Evolutionary conservation across 116 monocot species (phyloP), one percentile per base, ranked within the genome.

Genomic region (Cymodocea nodosa): DNA sequence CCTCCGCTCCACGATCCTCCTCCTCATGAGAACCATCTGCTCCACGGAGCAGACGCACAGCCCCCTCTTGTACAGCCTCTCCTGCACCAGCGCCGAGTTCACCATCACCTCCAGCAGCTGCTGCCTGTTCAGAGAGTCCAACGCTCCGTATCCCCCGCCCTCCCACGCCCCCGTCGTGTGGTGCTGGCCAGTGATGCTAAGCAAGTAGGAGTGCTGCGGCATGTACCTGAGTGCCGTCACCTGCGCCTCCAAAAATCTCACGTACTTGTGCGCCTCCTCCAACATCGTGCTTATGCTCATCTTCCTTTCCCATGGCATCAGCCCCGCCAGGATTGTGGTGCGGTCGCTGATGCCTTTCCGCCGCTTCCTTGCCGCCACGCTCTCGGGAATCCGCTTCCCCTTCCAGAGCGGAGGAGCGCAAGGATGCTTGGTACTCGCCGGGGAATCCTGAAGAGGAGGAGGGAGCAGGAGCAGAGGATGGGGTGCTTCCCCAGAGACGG

Each of bases 201-300:
- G 1, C 35, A 70, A 73, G 23, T 52, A 58, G 4, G 88, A 79
- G 2, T 24, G 49, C 9, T 18, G 67, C 64, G 89, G 89, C 89
- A 89, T 89, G 36, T 68, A 49, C 68, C 75, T 68, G 3, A 89
- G 84, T 5, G 77, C 84, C 16, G 81, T 67, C 17, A 89, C 84
- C 72, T 89, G 89, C 5, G 89, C 84, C 56, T 89, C 77, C 2
- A 89, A 73, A 54, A 84, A 89, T 44, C 60, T 73, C 37, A 89
- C 70, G 77, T 89, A 84, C 73, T 77, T 82, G 25, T 51, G 63
- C 68, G 89, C 89, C 60, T 89, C 82, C 69, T 84, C 79, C 51
- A 89, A 84, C 74, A 84, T 69, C 36, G 58, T 56, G 15, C 71
- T 67, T 60, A 67, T 82, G 69, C 63, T 67, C 72, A 81, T 75